Base-by-base conservation (phyloP, 208 protist species). In the Wallacemonas sp. region DNA sequence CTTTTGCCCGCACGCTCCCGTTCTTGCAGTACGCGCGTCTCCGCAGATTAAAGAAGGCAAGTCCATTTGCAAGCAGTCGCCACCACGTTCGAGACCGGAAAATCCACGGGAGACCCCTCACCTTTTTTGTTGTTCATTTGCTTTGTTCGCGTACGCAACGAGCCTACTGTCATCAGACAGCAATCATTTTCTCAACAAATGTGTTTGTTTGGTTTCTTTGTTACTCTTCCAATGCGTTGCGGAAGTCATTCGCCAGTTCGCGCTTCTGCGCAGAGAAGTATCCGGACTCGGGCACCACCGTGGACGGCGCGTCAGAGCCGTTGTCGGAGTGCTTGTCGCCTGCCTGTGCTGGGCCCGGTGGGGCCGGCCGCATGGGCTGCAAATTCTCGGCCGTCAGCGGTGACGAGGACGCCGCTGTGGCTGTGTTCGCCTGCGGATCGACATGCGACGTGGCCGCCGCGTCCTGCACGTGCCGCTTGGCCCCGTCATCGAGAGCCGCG, bases 241-340 rank as follows among this genome's bases (percentile, higher is more conserved):
- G 52, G 29, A 59, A 59, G 7, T 59, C 52, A 20, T 59, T 59
- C 7, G 52, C 52, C 29, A 59, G 25, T 12, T 41, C 52, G 18
- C 52, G 52, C 31, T 59, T 59, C 2, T 59, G 52, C 3, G 52
- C 52, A 25, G 52, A 59, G 22, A 41, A 59, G 32, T 59, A 59
- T 5, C 52, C 52, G 29, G 52, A 59, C 3, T 5, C 14, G 12
- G 52, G 52, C 31, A 33, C 52, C 3, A 59, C 52, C 16, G 52
- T 59, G 29, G 52, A 59, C 52, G 52, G 52, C 14, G 52, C 52
- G 11, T 59, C 52, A 25, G 52, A 59, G 12, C 32, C 52, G 31
- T 59, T 20, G 31, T 36, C 31, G 3, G 52, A 59, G n/a, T 59
- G 26, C 26, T 5, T 23, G 10, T 59, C 52, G 16, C 36, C 16